A percentile compares a stretch with the other conserved stretches of the same genome.
phyloP scores from a whole-genome alignment of 2,329 filamentous ascomycete genomes.

The Exophiala lecanii-corni region DNA sequence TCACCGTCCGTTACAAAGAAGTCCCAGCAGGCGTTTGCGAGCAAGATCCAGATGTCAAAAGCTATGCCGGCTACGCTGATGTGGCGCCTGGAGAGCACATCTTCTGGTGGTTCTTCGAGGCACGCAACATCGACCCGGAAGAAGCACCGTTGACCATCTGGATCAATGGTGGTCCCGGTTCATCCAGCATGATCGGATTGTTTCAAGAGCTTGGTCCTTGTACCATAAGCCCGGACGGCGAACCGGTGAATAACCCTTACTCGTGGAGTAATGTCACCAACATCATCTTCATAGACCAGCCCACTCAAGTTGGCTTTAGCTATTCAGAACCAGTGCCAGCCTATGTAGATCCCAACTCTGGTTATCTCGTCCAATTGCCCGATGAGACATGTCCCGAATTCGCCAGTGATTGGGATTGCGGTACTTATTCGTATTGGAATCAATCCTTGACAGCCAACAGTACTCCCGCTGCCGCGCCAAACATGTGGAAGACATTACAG shows the following conservation, averaged over 20 bases:
- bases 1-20: constrained; percentile 46
- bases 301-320: constrained; percentile 55
- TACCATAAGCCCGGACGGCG: constrained; percentile 35
- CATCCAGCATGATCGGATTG: constrained; percentile 33
- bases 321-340: constrained; percentile 37
- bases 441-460: constrained; percentile 24
- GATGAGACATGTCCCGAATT: constrained; percentile 26
- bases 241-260: constrained; percentile 37
- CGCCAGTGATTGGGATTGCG: constrained; percentile 23
- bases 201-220: constrained; percentile 35
- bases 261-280: constrained; percentile 30
- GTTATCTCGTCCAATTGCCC: constrained; percentile 20
- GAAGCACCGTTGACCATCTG: constrained; percentile 35
- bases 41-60: constrained; percentile 47
- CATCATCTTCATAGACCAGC: constrained; percentile 64
- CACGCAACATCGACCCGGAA: constrained; percentile 31
- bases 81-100: constrained; percentile 48
- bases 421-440: constrained; percentile 26
- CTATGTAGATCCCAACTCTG: constrained; percentile 19
- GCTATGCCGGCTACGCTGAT: constrained; percentile 58
- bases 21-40: constrained; percentile 46
- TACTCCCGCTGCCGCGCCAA: constrained; percentile 24
- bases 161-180: constrained; percentile 36
- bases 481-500: constrained; percentile 27
- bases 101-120: constrained; percentile 46